Conservation (phyloP, 2,329 filamentous ascomycete genomes). For the Lecanoromycetidae sp. region DNA sequence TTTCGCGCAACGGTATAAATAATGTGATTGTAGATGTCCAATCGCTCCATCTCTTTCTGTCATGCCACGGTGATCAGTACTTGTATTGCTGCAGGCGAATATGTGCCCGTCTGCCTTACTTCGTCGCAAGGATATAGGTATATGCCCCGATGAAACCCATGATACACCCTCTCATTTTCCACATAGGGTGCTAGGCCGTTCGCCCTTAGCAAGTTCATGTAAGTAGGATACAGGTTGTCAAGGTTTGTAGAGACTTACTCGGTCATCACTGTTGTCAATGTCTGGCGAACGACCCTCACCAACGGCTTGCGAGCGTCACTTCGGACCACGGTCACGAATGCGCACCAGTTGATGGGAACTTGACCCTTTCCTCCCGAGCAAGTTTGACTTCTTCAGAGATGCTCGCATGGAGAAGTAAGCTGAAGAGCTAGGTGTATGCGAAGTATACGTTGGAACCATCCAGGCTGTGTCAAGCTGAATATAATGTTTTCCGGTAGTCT, state of each 20-base stretch:
- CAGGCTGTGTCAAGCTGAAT: not conserved
- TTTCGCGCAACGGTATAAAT: slow-evolving; percentile 55
- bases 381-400: not conserved
- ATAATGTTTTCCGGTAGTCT: not conserved
- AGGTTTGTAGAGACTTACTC: not conserved
- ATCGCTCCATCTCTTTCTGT: slow-evolving; percentile 59
- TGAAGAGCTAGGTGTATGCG: not conserved
- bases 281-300: too few species aligned
- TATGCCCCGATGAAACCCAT: slow-evolving; percentile 53
- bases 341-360: not conserved
- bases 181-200: not conserved
- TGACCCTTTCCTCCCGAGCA: slow-evolving; percentile 1
- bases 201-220: not conserved
- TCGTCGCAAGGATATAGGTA: slow-evolving; percentile 71
- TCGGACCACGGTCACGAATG: not conserved
- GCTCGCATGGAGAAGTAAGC: not conserved
- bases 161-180: slow-evolving; percentile 60
- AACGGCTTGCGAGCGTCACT: too few species aligned
- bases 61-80: not conserved
- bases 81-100: too few species aligned
- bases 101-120: slow-evolving; percentile 35
- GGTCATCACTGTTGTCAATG: not conserved
- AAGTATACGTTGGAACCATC: not conserved
- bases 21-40: slow-evolving; percentile 67
- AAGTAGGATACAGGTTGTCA: not conserved